Percentiles rank a stretch among this genome's conserved stretches.
Evolutionary conservation across 2,329 filamentous ascomycete genomes (phyloP).

Genomic region (Fusarium xylarioides): DNA sequence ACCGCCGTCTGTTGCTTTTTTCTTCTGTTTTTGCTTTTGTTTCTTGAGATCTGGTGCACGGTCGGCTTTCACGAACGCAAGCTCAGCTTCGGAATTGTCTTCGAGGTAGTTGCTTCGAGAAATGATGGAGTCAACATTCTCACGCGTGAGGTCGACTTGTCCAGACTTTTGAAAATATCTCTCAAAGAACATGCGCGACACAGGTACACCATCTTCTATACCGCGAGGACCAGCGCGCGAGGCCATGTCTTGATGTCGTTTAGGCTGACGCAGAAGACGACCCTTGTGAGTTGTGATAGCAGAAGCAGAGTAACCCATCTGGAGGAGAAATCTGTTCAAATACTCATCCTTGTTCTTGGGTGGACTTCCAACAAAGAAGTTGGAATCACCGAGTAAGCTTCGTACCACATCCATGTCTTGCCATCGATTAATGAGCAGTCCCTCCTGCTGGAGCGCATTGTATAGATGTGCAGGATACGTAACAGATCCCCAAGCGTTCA

Average conservation of each 20-base stretch:
- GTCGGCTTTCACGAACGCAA: fast-evolving
- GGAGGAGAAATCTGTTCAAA: background rate
- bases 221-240: background rate
- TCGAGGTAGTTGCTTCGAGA: background rate
- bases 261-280: background rate
- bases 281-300: background rate
- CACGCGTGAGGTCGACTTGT: background rate
- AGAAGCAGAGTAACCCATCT: background rate
- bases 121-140: background rate
- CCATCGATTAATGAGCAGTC: background rate
- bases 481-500: background rate
- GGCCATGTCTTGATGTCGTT: background rate
- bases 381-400: background rate
- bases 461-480: background rate
- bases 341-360: background rate
- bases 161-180: background rate
- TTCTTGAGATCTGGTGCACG: fast-evolving
- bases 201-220: background rate
- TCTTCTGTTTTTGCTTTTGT: background rate
- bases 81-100: background rate
- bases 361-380: background rate
- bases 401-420: background rate
- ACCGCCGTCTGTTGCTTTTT: background rate
- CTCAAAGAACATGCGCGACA: background rate
- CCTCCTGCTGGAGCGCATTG: background rate